phyloP scores from a whole-genome alignment of 306 rosid genomes.

The Abrus precatorius region DNA sequence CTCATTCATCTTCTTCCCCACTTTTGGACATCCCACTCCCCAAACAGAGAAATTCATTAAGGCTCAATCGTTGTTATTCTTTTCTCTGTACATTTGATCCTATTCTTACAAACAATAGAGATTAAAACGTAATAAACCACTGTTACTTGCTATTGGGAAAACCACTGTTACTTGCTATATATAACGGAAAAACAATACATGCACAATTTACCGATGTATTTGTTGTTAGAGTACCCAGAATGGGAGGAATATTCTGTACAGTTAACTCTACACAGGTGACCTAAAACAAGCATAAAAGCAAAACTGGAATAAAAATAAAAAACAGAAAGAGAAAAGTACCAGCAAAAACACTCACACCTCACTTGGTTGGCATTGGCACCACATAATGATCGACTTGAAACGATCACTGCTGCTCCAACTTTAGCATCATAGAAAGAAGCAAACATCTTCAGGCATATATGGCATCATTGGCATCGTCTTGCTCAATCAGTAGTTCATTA shows the following conservation, averaged over 20 bases:
- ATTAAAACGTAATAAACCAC: not conserved
- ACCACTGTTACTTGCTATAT: slow-evolving; percentile 46
- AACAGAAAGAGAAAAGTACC: slow-evolving; percentile 42
- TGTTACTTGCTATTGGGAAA: slow-evolving; percentile 39
- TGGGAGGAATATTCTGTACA: slow-evolving; percentile 60
- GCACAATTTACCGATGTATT: slow-evolving; percentile 61
- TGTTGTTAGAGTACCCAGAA: slow-evolving; percentile 55
- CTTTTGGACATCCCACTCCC: no score
- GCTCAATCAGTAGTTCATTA: slow-evolving; percentile 11
- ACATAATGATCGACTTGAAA: slow-evolving; percentile 31
- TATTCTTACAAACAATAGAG: no score
- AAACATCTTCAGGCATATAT: slow-evolving; percentile 31
- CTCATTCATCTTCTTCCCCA: no score
- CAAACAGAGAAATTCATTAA: no score
- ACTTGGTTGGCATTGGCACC: slow-evolving; percentile 5
- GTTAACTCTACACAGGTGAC: slow-evolving; percentile 52
- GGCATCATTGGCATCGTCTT: slow-evolving; percentile 27
- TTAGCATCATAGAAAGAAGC: slow-evolving; percentile 44
- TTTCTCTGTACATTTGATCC: no score
- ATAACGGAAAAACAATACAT: slow-evolving; percentile 42
- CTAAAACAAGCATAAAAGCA: slow-evolving; percentile 50
- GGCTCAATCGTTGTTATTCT: no score
- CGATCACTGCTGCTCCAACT: slow-evolving; percentile 36
- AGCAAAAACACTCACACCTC: slow-evolving; percentile 54
- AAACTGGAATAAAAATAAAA: slow-evolving; percentile 41